Evolutionary conservation across 148 eudicot species (phyloP), one percentile per base, ranked within the genome.

Genomic region (Amaranthus hypochondriacus): DNA sequence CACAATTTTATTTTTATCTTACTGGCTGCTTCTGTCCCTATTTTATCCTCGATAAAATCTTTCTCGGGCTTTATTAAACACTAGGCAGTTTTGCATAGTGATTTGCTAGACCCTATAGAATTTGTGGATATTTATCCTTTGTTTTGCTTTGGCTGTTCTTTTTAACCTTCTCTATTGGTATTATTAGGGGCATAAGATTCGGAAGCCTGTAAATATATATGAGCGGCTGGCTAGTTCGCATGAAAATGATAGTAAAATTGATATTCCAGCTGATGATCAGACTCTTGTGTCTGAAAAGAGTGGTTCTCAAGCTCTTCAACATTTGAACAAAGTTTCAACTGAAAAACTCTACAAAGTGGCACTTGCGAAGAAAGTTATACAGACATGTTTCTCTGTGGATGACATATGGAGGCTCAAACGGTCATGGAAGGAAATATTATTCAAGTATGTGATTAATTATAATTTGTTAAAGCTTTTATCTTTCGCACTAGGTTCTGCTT

Each of bases 141-240:
- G 3, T 11, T 60, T 67, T 6, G 51, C 70, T n/a, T 51, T 50
- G 52, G 50, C 43, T 18, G 48, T 43, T 52, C 18, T 50, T 9
- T 39, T 44, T 57, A 13, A 52, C n/a, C 48, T 15, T 44, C 43
- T 42, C 5, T 65, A 43, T 64, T 54, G 39, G 6, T 46, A 7
- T 78, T 54, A 50, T 66, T 76, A 92, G 99, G 89, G 73, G 42
- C 85, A 83, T 49, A 84, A 85, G 80, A 68, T 89, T 61, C 81
- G 77, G 74, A 84, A 85, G 75, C 87, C 93, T 14, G 70, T 74
- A 66, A 86, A 92, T 78, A 76, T 90, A 9, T 92, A 86, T 74
- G 72, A 68, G 74, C 77, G 86, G 54, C 64, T 92, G 84, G 75
- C 81, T 18, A 77, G 70, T 67, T 75, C 75, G 69, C 63, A 48